Conservation (phyloP, 805 yeast species). For the Candida tallmaniae region DNA sequence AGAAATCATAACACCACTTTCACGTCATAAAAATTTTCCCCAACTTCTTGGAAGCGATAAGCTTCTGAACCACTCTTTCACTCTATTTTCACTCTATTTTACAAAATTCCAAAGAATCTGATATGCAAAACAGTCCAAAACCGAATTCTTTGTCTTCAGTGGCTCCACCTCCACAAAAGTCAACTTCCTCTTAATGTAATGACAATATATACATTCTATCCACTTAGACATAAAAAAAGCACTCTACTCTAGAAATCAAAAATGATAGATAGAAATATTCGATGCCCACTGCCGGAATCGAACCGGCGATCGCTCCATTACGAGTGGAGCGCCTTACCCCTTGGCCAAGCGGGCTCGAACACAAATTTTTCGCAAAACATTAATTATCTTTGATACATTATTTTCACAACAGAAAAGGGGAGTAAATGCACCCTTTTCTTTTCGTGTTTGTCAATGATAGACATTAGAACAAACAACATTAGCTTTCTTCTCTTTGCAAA, state of each 20-base stretch:
- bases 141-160: constrained; percentile 10
- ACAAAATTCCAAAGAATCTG: constrained; percentile 35
- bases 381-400: neutral
- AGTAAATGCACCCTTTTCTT: neutral
- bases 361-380: neutral
- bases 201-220: too few relatives aligned
- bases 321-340: constrained; percentile 55
- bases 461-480: neutral
- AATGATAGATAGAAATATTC: neutral
- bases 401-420: neutral
- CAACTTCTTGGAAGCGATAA: too few relatives aligned
- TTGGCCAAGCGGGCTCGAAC: constrained; percentile 45
- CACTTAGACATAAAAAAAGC: too few relatives aligned
- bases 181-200: constrained; percentile 5
- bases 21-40: too few relatives aligned
- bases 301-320: constrained; percentile 53
- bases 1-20: too few relatives aligned
- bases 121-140: constrained; percentile 13
- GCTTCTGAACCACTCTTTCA: too few relatives aligned
- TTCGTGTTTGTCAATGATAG: neutral
- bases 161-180: constrained; percentile 30
- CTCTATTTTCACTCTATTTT: too few relatives aligned
- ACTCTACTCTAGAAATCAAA: too few relatives aligned
- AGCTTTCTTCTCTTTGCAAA: neutral
- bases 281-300: constrained; percentile 52